Conservation (phyloP, 2,329 filamentous ascomycete species). For the Pseudogymnoascus sp. region DNA sequence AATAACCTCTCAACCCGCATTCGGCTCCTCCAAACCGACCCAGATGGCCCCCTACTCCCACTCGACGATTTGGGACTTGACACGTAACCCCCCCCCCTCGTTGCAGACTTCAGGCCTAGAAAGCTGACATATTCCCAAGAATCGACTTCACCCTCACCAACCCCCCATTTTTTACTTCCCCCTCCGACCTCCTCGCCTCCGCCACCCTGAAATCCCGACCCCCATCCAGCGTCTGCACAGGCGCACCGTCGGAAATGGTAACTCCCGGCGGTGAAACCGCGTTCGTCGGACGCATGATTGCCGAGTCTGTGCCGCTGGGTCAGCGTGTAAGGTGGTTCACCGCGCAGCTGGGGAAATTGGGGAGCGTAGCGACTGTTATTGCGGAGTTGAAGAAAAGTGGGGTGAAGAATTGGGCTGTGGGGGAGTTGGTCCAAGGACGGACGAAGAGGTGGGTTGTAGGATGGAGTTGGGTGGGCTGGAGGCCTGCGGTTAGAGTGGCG, state of each 20-base stretch:
- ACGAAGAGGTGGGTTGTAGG: conserved; percentile 82
- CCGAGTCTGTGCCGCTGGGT: conserved; percentile 55
- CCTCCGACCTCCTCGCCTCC: conserved; percentile 57
- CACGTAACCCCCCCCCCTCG: conserved; percentile 19
- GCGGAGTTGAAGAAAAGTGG: conserved; percentile 48
- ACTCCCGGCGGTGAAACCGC: conserved; percentile 66
- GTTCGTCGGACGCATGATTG: conserved; percentile 64
- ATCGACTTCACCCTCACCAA: conserved; percentile 90
- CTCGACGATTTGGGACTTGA: conserved; percentile 44
- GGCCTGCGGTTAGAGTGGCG: conserved; percentile 48
- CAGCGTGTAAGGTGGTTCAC: conserved; percentile 77
- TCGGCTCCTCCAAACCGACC: conserved; percentile 48
- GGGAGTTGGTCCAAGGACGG: conserved; percentile 69
- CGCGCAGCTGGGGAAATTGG: conserved; percentile 77
- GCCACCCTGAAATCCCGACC: conserved; percentile 58
- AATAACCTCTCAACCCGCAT: conserved; percentile 62
- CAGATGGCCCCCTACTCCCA: conserved; percentile 48
- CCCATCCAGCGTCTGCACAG: conserved; percentile 68
- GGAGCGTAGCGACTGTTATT: conserved; percentile 57
- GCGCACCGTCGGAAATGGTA: conserved; percentile 78
- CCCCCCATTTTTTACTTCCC: conserved; percentile 83
- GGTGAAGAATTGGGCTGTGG: conserved; percentile 74
- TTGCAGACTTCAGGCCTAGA: background rate
- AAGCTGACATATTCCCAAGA: conserved; percentile 24
- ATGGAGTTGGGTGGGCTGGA: conserved; percentile 69